Evolutionary conservation across 768 basidiomycete genomes (phyloP), one percentile per base, ranked within the genome.

Genomic region (Paxillus rubicundulus): DNA sequence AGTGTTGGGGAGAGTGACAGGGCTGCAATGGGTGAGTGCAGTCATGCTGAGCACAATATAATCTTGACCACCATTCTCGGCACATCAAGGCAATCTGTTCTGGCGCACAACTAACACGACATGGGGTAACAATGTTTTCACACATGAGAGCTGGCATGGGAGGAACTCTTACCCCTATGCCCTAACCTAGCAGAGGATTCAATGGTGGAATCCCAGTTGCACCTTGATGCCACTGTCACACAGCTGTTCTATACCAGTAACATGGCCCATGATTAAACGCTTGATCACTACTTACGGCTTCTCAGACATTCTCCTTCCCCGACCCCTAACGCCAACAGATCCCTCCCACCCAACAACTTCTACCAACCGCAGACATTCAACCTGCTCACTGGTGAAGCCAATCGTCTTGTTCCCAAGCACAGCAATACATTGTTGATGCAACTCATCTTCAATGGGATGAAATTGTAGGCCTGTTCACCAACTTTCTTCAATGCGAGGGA

Each of bases 81-180:
- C 24, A 59, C 54, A 16, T 68, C 58, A 37, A 63, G 53, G 47
- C 46, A 46, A 62, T 50, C 63, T 6, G 24, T 24, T 75, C 56
- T 84, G 73, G 70, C 74, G 75, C 50, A 88, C 87, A 65, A 87
- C 84, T 32, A 85, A 87, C 17, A 90, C 86, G 1, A 97, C 92
- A 0, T 87, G 82, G 79, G 92, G 90, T 49, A 92, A 93, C 75
- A 93, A 93, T 57, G 87, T 92, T 53, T 92, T 94, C 60, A 90
- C 94, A 1, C 96, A 98, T 59, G 96, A 98, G 80, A 91, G 95
- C 69, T 92, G 88, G 85, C 82, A 85, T 48, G 91, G 91, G 33
- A 77, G 72, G 62, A 85, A 84, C 59, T 24, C 6, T 66, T 97
- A 74, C 75, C 68, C 75, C 24, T 98, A 98, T 67, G 70, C 81